Conservation (phyloP, 2,329 filamentous ascomycete genomes). For the Keithomyces neogunnii region DNA sequence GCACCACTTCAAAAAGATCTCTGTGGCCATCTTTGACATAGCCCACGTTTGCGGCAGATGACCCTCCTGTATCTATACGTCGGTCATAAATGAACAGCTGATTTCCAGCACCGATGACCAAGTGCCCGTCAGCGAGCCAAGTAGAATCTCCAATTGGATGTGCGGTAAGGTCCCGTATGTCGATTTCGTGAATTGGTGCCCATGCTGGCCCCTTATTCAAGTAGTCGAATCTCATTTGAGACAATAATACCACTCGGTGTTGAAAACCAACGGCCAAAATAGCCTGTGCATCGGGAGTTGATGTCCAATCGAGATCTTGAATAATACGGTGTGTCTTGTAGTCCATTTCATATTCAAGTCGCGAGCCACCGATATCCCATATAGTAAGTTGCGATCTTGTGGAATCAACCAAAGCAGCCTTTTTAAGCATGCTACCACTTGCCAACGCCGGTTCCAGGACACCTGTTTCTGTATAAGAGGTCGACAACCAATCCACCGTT, state of each 20-base stretch:
- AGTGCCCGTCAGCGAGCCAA: slow-evolving; percentile 77
- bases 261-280: slow-evolving; percentile 89
- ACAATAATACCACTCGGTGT: slow-evolving; percentile 73
- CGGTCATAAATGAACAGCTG: slow-evolving; percentile 82
- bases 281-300: slow-evolving; percentile 79
- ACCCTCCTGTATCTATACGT: slow-evolving; percentile 55
- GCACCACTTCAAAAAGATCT: slow-evolving; percentile 75
- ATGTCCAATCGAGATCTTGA: slow-evolving; percentile 87
- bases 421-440: slow-evolving; percentile 79
- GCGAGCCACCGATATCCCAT: slow-evolving; percentile 77
- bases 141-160: slow-evolving; percentile 90
- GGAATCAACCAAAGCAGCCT: slow-evolving; percentile 73
- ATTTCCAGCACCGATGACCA: slow-evolving; percentile 84
- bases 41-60: slow-evolving; percentile 44
- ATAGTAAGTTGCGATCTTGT: slow-evolving; percentile 71
- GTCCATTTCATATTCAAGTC: slow-evolving; percentile 71
- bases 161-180: slow-evolving; percentile 71
- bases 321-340: slow-evolving; percentile 68
- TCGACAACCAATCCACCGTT: slow-evolving; percentile 72
- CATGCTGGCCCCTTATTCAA: slow-evolving; percentile 82
- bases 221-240: slow-evolving; percentile 87
- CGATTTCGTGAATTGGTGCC: slow-evolving; percentile 76
- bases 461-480: slow-evolving; percentile 72
- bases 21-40: slow-evolving; percentile 44
- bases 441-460: slow-evolving; percentile 65